A percentile compares a stretch with the other conserved stretches of the same genome.
Evolutionary conservation across 305 asterid species (phyloP).

Genomic region (Euphrasia arctica): DNA sequence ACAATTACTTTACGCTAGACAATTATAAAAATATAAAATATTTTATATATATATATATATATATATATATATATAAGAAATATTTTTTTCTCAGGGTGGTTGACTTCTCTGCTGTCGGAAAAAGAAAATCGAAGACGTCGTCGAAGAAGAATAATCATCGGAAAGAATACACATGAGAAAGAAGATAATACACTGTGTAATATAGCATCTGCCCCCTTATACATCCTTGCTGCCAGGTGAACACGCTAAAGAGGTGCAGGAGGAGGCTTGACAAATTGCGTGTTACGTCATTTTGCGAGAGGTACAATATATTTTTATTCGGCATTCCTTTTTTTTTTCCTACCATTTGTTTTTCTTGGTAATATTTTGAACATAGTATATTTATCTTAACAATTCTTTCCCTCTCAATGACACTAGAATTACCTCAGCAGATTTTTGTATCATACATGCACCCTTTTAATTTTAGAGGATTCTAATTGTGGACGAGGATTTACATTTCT

Average conservation of each 20-base stretch:
- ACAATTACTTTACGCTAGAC: no score
- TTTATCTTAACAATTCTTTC: constrained; percentile 13
- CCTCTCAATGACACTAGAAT: constrained; percentile 3
- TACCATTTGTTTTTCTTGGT: constrained; percentile 23
- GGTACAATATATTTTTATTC: constrained; percentile 27
- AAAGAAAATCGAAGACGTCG: constrained; percentile 53
- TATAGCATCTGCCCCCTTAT: constrained; percentile 24
- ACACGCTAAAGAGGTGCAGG: constrained; percentile 32
- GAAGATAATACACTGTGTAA: neutral
- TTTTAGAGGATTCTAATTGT: no score
- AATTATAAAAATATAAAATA: no score
- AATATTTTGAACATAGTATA: constrained; percentile 28
- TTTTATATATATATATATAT: no score
- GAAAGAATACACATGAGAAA: constrained; percentile 25
- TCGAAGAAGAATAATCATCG: constrained; percentile 36
- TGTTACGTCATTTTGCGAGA: constrained; percentile 24
- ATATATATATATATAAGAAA: no score
- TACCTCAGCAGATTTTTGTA: neutral
- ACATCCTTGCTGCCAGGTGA: constrained; percentile 32
- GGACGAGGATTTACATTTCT: no score
- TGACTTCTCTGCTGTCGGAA: constrained; percentile 42
- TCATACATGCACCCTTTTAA: no score
- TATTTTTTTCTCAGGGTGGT: constrained; percentile 18
- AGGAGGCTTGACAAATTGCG: constrained; percentile 22
- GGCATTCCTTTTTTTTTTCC: constrained; percentile 14